Evolutionary conservation across 2,329 filamentous ascomycete species (phyloP), one percentile per base, ranked within the genome.

Genomic region (Alternaria metachromatica): DNA sequence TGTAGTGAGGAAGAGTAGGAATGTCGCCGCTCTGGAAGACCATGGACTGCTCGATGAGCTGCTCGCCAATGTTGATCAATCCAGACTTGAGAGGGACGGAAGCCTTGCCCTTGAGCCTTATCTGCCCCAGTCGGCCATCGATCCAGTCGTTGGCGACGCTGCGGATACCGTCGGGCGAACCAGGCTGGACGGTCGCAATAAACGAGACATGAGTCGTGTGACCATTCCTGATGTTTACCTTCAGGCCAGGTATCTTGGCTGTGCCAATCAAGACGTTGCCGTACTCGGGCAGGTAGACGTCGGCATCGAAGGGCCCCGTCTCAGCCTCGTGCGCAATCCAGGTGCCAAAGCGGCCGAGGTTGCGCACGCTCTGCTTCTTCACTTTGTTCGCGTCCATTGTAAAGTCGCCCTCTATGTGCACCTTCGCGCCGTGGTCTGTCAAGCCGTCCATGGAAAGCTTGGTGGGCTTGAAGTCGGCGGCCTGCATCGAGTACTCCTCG

Each of bases 91-190:
- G 81, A 30, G 86, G 85, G 41, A 98, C 84, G 43, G 90, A 83
- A 25, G 93, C 90, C 73, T 90, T 91, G 46, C 91, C 95, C 58
- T 89, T 85, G 13, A 98, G 83, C 64, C 87, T 88, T 61, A 99
- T 82, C 60, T 87, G 84, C 11, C 89, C 87, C 62, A 98, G 83
- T 58, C 88, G 90, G 43, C 94, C 94, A 58, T 92, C 89, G 64
- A 99, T 82, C 90, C 93, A 98, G 78, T 97, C 92, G 77, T 96
- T 93, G 50, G 92, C 93, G 66, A 98, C 87, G 63, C 87, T 87
- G 63, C 92, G 90, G 70, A 97, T 89, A 6, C 90, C 90, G 58
- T 94, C 89, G 13, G 92, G 83, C 72, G 94, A 88, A 28, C 94
- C 94, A 25, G 93, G 91, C 41, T 87, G 83, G 43, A 98, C 81